These are phyloP conservation scores for Huntiella bhutanensis DNA, from an alignment of 2,329 filamentous ascomycete species.

Conservation along the genomic window DNA sequence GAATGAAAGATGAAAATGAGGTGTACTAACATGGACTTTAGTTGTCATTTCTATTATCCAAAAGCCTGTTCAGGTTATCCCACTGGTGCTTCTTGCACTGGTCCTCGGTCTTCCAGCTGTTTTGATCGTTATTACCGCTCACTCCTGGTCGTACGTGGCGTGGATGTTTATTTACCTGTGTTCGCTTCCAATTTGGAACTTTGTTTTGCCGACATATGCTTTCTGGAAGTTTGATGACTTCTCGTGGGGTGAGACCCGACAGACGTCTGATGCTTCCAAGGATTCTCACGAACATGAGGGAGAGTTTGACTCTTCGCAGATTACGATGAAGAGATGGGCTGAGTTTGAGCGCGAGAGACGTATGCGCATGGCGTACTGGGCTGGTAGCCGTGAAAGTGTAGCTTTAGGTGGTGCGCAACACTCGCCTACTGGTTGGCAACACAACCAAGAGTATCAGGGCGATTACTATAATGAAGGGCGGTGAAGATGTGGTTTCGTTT, in stretches of 20 bases:
- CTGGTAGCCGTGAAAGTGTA: slow-evolving; percentile 30
- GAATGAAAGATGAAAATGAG: slow-evolving; percentile 8
- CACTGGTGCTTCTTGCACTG: slow-evolving; percentile 68
- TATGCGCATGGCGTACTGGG: slow-evolving; percentile 31
- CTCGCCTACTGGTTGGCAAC: slow-evolving; percentile 19
- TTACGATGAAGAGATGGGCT: slow-evolving; percentile 97
- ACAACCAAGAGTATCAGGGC: slow-evolving; percentile 25
- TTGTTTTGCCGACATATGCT: slow-evolving; percentile 78
- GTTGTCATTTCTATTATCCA: slow-evolving; percentile 72
- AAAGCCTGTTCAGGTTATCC: slow-evolving; percentile 66
- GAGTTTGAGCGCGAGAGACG: slow-evolving; percentile 68
- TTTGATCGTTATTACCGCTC: slow-evolving; percentile 81
- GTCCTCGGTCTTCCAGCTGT: slow-evolving; percentile 88
- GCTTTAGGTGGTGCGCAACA: slow-evolving; percentile 22
- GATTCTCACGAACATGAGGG: slow-evolving; percentile 79
- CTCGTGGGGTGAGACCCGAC: slow-evolving; percentile 94
- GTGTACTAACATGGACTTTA: slow-evolving; percentile 18
- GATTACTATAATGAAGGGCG: slow-evolving; percentile 29
- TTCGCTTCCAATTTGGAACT: slow-evolving; percentile 94
- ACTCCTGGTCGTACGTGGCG: slow-evolving; percentile 74
- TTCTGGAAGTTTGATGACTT: slow-evolving; percentile 99
- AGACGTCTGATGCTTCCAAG: slow-evolving; percentile 82
- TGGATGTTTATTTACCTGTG: slow-evolving; percentile 97
- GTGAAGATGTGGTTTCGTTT: neutral
- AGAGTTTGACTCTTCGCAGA: slow-evolving; percentile 96